These are phyloP conservation scores for Plasmodium falciparum DNA, from an alignment of 169 alveolate species.

Conservation along the genomic window DNA sequence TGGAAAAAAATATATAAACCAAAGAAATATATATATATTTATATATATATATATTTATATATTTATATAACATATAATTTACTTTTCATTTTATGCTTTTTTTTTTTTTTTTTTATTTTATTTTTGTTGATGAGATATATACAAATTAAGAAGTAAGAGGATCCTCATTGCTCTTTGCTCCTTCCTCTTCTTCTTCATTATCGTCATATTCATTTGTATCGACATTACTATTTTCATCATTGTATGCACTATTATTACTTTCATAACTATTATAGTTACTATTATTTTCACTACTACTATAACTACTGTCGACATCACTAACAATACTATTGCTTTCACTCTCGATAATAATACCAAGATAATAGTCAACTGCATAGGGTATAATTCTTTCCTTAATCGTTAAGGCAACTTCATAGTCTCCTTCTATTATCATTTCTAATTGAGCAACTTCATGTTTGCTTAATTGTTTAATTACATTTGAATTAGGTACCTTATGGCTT, in stretches of 20 bases:
- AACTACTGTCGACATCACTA: constrained; percentile 75
- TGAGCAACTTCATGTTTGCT: constrained; percentile 84
- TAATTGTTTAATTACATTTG: constrained; percentile 63
- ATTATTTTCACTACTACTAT: constrained; percentile 71
- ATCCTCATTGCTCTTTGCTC: constrained; percentile 80
- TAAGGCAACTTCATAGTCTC: constrained; percentile 87
- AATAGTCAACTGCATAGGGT: constrained; percentile 87
- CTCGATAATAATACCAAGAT: constrained; percentile 83
- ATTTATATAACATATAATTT: too few relatives aligned
- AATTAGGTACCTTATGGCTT: constrained; percentile 49
- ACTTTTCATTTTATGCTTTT: too few relatives aligned
- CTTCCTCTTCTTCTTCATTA: constrained; percentile 85
- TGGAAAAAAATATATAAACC: too few relatives aligned
- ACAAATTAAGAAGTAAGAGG: constrained; percentile 53
- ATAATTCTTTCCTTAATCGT: constrained; percentile 86
- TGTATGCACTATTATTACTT: constrained; percentile 77
- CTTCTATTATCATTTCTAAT: constrained; percentile 87
- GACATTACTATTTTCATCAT: constrained; percentile 73
- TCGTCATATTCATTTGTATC: constrained; percentile 84
- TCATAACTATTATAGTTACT: constrained; percentile 74
- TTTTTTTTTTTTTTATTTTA: neutral
- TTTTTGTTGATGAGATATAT: neutral
- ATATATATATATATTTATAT: too few relatives aligned
- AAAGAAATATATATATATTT: too few relatives aligned
- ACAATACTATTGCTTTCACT: constrained; percentile 75